phyloP scores from a whole-genome alignment of 2,329 filamentous ascomycete species.

The Pseudogymnoascus sp. region DNA sequence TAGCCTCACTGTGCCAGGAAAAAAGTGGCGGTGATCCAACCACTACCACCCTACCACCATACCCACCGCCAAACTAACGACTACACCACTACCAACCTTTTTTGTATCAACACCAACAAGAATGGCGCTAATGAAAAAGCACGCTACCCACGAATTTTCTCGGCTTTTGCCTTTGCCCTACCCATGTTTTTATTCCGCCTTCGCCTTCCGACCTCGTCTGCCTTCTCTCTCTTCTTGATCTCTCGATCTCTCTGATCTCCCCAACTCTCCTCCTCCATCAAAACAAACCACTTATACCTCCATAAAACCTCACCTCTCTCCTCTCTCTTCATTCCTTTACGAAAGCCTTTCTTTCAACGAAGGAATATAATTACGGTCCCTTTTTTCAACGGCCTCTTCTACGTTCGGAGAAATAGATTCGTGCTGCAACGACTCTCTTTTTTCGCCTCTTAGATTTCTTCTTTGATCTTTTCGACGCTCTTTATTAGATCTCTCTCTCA shows the following conservation, averaged over 20 bases:
- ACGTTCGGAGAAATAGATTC: constrained; percentile 8
- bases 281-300: constrained; percentile 15
- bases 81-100: too few relatives aligned
- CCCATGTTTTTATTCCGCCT: constrained; percentile 18
- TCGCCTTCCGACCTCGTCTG: constrained; percentile 3
- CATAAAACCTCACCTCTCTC: constrained; percentile 23
- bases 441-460: constrained; percentile 25
- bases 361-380: constrained; percentile 27
- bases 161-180: constrained; percentile 18
- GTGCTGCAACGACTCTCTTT: constrained; percentile 17
- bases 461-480: constrained; percentile 16
- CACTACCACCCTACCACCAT: too few relatives aligned
- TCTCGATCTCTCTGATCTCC: constrained; percentile 19
- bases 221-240: constrained; percentile 18
- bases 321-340: constrained; percentile 35
- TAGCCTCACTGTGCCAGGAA: neutral
- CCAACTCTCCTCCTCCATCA: constrained; percentile 14
- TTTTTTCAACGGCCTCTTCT: constrained; percentile 12
- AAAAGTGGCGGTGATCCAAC: neutral
- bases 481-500: constrained; percentile 16
- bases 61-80: too few relatives aligned
- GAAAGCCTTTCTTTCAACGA: constrained; percentile 37
- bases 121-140: neutral
- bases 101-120: neutral
- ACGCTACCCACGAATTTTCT: constrained; percentile 8